A percentile compares a stretch with the other conserved stretches of the same genome.
Evolutionary conservation across 2,329 filamentous ascomycete species (phyloP).

Genomic region (Neofusicoccum umdonicola): DNA sequence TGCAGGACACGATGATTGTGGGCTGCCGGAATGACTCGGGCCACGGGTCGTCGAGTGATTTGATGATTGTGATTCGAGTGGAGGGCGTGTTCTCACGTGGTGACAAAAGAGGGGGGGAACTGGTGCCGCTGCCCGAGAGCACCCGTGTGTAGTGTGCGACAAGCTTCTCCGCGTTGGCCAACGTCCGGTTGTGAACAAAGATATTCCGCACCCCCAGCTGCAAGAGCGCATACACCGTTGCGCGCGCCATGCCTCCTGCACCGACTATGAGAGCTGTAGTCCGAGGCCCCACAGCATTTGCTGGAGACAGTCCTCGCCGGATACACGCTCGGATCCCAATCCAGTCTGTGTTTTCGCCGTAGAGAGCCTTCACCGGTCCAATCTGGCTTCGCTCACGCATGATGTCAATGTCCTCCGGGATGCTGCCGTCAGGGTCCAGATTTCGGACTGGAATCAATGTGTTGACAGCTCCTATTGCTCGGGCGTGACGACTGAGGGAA

Average conservation of each 20-base stretch:
- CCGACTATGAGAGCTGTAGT: constrained; percentile 56
- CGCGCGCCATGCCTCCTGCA: constrained; percentile 73
- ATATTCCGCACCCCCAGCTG: constrained; percentile 75
- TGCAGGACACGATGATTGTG: constrained; percentile 73
- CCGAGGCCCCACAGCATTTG: constrained; percentile 56
- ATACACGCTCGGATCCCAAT: constrained; percentile 74
- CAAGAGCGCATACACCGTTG: constrained; percentile 74
- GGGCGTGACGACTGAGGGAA: constrained; percentile 68
- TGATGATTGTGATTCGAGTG: constrained; percentile 57
- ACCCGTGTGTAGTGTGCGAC: constrained; percentile 64
- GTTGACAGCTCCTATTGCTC: constrained; percentile 73
- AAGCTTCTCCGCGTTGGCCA: constrained; percentile 64
- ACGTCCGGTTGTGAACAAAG: constrained; percentile 70
- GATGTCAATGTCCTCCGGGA: constrained; percentile 55
- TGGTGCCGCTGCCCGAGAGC: constrained; percentile 5
- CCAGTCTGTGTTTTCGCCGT: constrained; percentile 81
- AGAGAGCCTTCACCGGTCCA: constrained; percentile 66
- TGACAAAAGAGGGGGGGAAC: constrained; percentile 20
- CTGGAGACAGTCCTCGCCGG: constrained; percentile 68
- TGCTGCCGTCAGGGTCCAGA: constrained; percentile 55
- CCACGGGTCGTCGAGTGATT: constrained; percentile 61
- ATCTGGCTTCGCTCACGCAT: constrained; percentile 60
- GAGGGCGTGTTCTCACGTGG: constrained; percentile 26
- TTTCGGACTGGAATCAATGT: constrained; percentile 70
- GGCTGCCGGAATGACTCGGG: constrained; percentile 61